A percentile compares a stretch with the other conserved stretches of the same genome.
These are phyloP conservation scores for Tolypocladium album DNA, from an alignment of 2,329 filamentous ascomycete species.

Conservation along the genomic window DNA sequence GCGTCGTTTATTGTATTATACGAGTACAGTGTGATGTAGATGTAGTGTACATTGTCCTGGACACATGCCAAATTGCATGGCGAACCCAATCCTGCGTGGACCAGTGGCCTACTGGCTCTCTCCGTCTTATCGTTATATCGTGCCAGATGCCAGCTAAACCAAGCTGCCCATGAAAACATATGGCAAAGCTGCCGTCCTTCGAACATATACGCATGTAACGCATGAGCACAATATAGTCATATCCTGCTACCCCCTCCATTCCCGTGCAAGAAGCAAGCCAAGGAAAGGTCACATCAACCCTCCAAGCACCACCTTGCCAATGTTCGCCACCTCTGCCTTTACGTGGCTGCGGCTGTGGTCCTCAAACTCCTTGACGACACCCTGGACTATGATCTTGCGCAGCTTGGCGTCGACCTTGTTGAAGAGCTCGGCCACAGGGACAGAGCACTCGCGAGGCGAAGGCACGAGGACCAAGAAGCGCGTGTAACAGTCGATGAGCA, in stretches of 20 bases:
- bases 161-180: neutral
- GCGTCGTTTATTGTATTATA: neutral
- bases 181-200: neutral
- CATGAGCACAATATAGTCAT: neutral
- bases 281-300: slow-evolving; percentile 57
- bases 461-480: slow-evolving; percentile 65
- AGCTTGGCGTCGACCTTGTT: slow-evolving; percentile 79
- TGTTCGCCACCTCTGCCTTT: slow-evolving; percentile 71
- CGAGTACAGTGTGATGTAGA: neutral
- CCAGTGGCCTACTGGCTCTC: neutral
- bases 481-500: slow-evolving; percentile 85
- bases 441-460: slow-evolving; percentile 62
- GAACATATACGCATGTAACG: neutral
- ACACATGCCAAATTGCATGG: neutral
- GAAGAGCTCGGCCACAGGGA: slow-evolving; percentile 71
- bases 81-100: neutral
- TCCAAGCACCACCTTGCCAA: slow-evolving; percentile 81
- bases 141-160: neutral
- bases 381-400: slow-evolving; percentile 79
- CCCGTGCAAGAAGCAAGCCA: too few relatives aligned
- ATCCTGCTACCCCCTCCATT: neutral
- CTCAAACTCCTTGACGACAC: slow-evolving; percentile 86
- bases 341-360: slow-evolving; percentile 67
- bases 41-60: neutral
- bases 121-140: neutral